Evolutionary conservation across 805 yeast genomes (phyloP), one percentile per base, ranked within the genome.

Genomic region (Tetrapisispora iriomotensis): DNA sequence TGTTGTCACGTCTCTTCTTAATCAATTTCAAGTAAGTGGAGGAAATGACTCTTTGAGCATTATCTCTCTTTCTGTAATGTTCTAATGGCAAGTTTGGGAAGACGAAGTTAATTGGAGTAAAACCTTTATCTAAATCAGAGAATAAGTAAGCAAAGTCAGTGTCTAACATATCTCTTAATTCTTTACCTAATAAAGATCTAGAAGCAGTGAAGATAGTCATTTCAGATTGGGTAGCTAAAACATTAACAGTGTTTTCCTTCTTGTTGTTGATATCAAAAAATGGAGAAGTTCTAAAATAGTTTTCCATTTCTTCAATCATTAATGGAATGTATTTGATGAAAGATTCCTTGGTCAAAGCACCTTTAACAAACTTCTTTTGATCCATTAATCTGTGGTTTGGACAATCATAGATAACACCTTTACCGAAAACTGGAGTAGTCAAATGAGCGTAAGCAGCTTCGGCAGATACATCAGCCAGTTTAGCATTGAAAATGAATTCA

Each of bases 351-450:
- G 95, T 82, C 51, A 92, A 72, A 18, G 96, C 94, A 39, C 75
- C 75, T 65, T 92, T 92, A 46, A 88, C 94, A 56, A 92, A 92
- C 68, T 87, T 92, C 76, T 92, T 92, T 65, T 92, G 98, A 62
- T 92, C 98, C 98, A 92, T 92, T 55, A 92, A 74, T 49, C 87
- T 77, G 54, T 77, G 66, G 67, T 92, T 92, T 46, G 98, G 86
- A 65, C 96, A 90, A 66, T 92, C 98, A 61, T 92, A 92, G 38
- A 92, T 83, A 39, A 92, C 98, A 54, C 97, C 98, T 56, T 87
- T 78, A 53, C 98, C 98, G 51, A 92, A 92, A 13, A 87, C 96
- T 12, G 98, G 98, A n/a, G 97, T 90, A n/a, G 98, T 92, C 64
- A 92, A 72, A 60, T 88, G 96, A 45, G 80, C 72, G 67, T 92